Evolutionary conservation across 305 asterid species (phyloP).

Genomic region (Fraxinus paxiana): DNA sequence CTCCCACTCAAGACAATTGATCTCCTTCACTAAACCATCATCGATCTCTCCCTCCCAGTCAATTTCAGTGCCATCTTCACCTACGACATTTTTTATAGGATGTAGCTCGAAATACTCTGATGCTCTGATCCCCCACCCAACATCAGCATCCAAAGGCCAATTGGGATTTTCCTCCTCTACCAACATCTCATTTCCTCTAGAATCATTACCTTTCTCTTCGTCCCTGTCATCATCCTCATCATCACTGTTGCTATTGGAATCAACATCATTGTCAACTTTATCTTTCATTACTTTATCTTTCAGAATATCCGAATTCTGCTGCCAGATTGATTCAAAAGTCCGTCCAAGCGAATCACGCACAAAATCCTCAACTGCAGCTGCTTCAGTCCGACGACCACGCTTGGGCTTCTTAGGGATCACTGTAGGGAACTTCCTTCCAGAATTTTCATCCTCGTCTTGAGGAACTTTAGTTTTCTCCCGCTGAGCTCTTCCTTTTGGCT

Average conservation of each 20-base stretch:
- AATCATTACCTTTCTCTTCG: neutral
- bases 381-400: slow-evolving; percentile 86
- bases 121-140: slow-evolving; percentile 95
- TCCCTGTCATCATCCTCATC: slow-evolving; percentile 22
- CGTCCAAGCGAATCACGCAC: slow-evolving; percentile 53
- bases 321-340: slow-evolving; percentile 62
- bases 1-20: slow-evolving; percentile 95
- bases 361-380: slow-evolving; percentile 88
- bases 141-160: slow-evolving; percentile 97
- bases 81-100: slow-evolving; percentile 64
- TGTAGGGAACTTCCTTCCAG: slow-evolving; percentile 33
- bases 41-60: slow-evolving; percentile 97
- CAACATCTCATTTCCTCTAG: slow-evolving; percentile 42
- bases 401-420: slow-evolving; percentile 67
- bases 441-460: neutral
- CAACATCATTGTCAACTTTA: slow-evolving; percentile 33
- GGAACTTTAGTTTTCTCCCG: slow-evolving; percentile 26
- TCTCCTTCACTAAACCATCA: slow-evolving; percentile 76
- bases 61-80: slow-evolving; percentile 74
- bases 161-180: slow-evolving; percentile 77
- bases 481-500: slow-evolving; percentile 29
- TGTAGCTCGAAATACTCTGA: slow-evolving; percentile 87
- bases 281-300: slow-evolving; percentile 52
- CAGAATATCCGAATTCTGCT: slow-evolving; percentile 58
- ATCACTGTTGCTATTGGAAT: slow-evolving; percentile 29